These are phyloP conservation scores for Golubevia sp. DNA, from an alignment of 1,284 basidiomycete species.

Conservation along the genomic window DNA sequence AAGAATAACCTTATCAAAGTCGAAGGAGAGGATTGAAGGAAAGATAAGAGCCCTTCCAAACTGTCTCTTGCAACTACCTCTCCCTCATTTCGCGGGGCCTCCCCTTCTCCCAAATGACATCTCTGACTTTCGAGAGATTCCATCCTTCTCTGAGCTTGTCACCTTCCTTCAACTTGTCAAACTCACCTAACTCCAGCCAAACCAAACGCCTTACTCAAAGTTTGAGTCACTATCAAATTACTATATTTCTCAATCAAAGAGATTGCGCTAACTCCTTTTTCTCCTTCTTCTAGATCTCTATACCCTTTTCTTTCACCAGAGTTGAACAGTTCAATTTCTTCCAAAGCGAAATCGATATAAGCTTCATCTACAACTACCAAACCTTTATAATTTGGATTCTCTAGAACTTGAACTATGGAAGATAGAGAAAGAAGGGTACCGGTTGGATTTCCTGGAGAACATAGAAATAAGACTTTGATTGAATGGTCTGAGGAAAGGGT, in stretches of 20 bases:
- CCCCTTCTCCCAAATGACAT: too few species aligned
- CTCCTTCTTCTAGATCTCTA: conserved; percentile 15
- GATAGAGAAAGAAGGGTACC: conserved; percentile 81
- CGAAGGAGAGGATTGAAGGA: background rate
- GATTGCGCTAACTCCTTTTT: conserved; percentile 70
- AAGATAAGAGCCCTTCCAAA: too few species aligned
- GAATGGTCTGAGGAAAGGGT: conserved; percentile 69
- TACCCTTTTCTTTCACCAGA: background rate
- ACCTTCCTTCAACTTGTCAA: too few species aligned
- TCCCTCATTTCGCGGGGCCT: too few species aligned
- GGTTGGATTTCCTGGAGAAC: conserved; percentile 96
- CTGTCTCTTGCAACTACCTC: too few species aligned
- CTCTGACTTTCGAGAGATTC: too few species aligned
- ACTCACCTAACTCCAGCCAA: conserved; percentile 87
- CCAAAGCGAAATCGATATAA: conserved; percentile 85
- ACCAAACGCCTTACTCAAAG: conserved; percentile 93
- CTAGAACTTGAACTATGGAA: conserved; percentile 74
- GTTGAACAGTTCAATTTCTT: conserved; percentile 42
- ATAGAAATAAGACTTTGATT: conserved; percentile 91
- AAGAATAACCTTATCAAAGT: background rate
- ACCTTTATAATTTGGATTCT: conserved; percentile 82
- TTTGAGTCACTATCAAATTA: conserved; percentile 92
- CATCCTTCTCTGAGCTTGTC: too few species aligned
- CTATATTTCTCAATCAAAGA: conserved; percentile 77
- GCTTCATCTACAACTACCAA: conserved; percentile 95